These are phyloP conservation scores for Entomortierella parvispora DNA, from an alignment of 192 early-diverging fungal genomes.

Conservation along the genomic window DNA sequence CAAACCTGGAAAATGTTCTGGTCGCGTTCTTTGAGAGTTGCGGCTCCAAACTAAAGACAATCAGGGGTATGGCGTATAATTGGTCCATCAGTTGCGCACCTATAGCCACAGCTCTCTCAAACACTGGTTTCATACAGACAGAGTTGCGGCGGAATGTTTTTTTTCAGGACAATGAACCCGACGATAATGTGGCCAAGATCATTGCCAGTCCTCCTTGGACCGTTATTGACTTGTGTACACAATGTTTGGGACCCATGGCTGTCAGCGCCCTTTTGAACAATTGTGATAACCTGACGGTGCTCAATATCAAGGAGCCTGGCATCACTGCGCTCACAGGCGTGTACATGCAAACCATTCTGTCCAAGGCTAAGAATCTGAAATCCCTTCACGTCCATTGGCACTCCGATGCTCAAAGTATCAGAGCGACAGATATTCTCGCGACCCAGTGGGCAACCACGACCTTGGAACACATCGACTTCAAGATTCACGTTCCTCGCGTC, in stretches of 20 bases:
- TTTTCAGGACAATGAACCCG: background rate
- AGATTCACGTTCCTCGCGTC: slow-evolving; percentile 2
- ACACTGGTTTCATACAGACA: background rate
- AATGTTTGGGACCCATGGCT: background rate
- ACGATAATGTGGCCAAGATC: background rate
- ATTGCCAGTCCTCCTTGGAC: background rate
- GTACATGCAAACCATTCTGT: background rate
- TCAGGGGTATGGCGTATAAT: too few species aligned
- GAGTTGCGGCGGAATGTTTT: background rate
- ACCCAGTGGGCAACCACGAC: slow-evolving; percentile 8
- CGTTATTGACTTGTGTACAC: background rate
- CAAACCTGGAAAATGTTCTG: background rate
- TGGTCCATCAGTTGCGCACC: background rate
- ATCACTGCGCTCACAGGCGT: background rate
- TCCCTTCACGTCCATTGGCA: slow-evolving; percentile 7
- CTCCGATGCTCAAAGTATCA: background rate
- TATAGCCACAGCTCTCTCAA: background rate
- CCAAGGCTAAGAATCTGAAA: background rate
- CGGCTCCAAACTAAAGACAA: background rate
- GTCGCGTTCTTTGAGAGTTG: slow-evolving; percentile 2
- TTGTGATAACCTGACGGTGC: background rate
- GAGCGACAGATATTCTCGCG: background rate
- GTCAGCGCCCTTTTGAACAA: background rate
- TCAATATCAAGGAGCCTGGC: background rate
- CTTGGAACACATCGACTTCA: slow-evolving; percentile 7